phyloP scores from a whole-genome alignment of 1,139 yeast species.

The Sugiyamaella xylanicola region DNA sequence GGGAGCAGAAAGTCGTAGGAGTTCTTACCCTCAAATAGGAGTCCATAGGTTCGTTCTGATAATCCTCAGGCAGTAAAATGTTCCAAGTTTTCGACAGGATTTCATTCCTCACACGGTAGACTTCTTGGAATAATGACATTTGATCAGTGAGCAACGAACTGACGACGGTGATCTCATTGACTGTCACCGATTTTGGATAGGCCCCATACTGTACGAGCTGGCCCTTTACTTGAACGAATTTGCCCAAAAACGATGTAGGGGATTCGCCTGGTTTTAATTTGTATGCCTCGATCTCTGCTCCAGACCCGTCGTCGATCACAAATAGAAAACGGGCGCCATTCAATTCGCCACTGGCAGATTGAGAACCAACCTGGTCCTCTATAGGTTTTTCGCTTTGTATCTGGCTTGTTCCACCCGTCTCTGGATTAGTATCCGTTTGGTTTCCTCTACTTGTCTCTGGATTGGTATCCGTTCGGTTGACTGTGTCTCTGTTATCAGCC shows the following conservation, averaged over 20 bases:
- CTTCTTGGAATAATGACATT: constrained; percentile 26
- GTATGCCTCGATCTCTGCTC: constrained; percentile 7
- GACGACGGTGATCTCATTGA: constrained; percentile 21
- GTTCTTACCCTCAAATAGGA: not conserved
- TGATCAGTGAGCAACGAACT: constrained; percentile 16
- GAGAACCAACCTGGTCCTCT: too few species aligned
- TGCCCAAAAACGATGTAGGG: constrained; percentile 5
- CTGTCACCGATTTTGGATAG: constrained; percentile 23
- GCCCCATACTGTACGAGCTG: constrained; percentile 12
- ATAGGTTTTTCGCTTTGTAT: too few species aligned
- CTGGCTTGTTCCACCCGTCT: too few species aligned
- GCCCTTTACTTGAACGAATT: constrained; percentile 29
- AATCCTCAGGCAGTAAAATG: not conserved
- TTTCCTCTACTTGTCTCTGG: constrained; percentile 7
- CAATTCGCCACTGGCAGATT: not conserved
- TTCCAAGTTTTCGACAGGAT: constrained; percentile 30
- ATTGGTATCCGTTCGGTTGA: not conserved
- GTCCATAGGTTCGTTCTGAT: not conserved
- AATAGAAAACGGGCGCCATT: not conserved
- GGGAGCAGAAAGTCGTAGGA: constrained; percentile 14
- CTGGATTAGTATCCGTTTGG: not conserved
- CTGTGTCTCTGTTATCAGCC: not conserved
- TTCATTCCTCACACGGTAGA: constrained; percentile 22
- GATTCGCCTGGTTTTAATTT: constrained; percentile 4
- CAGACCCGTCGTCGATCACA: constrained; percentile 28